phyloP scores from a whole-genome alignment of 2,329 filamentous ascomycete species.

The Talaromyces sp. region DNA sequence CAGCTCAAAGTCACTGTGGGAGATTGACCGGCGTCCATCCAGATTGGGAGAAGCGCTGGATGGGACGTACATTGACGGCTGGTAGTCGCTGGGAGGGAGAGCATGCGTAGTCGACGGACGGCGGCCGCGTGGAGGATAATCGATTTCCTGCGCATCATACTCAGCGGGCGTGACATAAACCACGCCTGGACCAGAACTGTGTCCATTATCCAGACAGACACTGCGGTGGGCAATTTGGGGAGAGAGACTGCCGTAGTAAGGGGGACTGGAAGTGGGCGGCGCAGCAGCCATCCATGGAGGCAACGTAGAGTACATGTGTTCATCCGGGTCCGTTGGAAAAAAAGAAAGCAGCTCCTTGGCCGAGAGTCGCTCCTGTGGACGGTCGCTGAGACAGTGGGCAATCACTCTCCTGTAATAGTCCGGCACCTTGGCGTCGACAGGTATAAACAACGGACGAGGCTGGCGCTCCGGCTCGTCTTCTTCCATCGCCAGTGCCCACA shows the following conservation, averaged over 20 bases:
- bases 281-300: slow-evolving; percentile 2
- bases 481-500: slow-evolving; percentile 85
- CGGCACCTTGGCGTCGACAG: slow-evolving; percentile 55
- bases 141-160: slow-evolving; percentile 4
- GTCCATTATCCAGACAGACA: slow-evolving; percentile 5
- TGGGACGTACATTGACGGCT: slow-evolving; percentile 7
- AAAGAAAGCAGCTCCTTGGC: slow-evolving; percentile 65
- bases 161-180: slow-evolving; percentile 10
- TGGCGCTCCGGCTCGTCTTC: slow-evolving; percentile 85
- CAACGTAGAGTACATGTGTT: not conserved
- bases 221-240: not conserved
- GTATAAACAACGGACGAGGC: slow-evolving; percentile 59
- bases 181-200: slow-evolving; percentile 4
- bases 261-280: not conserved
- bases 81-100: slow-evolving; percentile 10
- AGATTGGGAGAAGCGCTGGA: slow-evolving; percentile 7
- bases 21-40: slow-evolving; percentile 9
- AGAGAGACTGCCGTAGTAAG: slow-evolving; percentile 4
- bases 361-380: slow-evolving; percentile 66
- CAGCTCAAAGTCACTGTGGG: slow-evolving; percentile 12
- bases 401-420: slow-evolving; percentile 74
- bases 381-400: slow-evolving; percentile 67
- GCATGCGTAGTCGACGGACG: slow-evolving; percentile 7
- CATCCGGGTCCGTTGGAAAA: slow-evolving; percentile 51
- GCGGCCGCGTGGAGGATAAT: slow-evolving; percentile 11